Percentiles rank a stretch among this genome's conserved stretches.
These are phyloP conservation scores for Hamamelis virginiana DNA, from an alignment of 164 flowering plant genomes.

Conservation along the genomic window DNA sequence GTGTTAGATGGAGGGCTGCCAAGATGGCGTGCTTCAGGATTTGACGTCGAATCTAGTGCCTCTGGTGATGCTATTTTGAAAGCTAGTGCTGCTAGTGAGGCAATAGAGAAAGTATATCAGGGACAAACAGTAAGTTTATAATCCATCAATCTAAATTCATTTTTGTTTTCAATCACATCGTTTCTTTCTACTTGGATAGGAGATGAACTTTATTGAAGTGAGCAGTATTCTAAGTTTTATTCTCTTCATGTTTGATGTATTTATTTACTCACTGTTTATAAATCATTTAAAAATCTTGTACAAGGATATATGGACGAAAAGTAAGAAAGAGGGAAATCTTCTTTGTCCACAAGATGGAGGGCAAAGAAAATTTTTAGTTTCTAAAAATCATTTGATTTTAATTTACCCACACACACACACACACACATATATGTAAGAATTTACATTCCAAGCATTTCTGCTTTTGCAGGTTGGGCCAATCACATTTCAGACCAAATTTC, in stretches of 20 bases:
- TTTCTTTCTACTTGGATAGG: too few species aligned
- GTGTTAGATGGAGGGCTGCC: conserved; percentile 98
- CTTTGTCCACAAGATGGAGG: too few species aligned
- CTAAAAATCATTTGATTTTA: too few species aligned
- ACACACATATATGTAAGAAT: too few species aligned
- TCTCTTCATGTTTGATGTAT: background rate
- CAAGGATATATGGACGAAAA: too few species aligned
- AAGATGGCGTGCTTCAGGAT: conserved; percentile 95
- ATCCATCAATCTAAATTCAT: background rate
- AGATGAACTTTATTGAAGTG: too few species aligned
- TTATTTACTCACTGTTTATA: background rate
- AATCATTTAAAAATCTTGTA: background rate
- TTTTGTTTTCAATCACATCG: background rate
- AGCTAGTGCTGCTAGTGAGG: conserved; percentile 99
- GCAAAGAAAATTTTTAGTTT: background rate
- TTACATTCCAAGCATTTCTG: conserved; percentile 1
- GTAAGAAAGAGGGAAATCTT: too few species aligned
- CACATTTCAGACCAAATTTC: conserved; percentile 75
- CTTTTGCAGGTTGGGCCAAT: conserved; percentile 68
- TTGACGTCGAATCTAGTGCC: conserved; percentile 99
- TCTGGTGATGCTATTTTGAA: conserved; percentile 94
- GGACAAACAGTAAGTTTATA: conserved; percentile 63
- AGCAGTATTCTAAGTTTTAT: background rate
- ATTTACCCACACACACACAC: too few species aligned
- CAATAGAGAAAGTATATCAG: conserved; percentile 85